These are phyloP conservation scores for Pulveroboletus sp. DNA, from an alignment of 768 basidiomycete genomes.

Conservation along the genomic window DNA sequence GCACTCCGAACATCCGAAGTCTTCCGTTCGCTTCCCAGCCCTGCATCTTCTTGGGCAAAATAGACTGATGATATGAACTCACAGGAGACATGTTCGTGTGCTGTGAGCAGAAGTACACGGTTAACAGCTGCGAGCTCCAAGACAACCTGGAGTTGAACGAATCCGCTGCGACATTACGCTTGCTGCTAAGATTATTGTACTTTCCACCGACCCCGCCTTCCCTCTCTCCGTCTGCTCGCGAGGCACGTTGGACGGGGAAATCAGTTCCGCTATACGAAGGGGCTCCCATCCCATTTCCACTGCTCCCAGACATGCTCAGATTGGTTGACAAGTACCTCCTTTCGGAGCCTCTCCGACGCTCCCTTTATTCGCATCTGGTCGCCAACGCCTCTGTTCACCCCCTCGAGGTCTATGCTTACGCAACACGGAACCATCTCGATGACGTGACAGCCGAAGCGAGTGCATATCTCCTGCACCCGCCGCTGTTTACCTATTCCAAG, in stretches of 20 bases:
- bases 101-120: conserved; percentile 39
- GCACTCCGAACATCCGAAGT: conserved; percentile 55
- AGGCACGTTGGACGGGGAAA: conserved; percentile 30
- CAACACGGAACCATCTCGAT: conserved; percentile 40
- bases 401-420: conserved; percentile 60
- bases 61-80: conserved; percentile 9
- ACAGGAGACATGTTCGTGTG: conserved; percentile 67
- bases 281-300: conserved; percentile 59
- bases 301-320: conserved; percentile 52
- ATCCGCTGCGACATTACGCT: conserved; percentile 41
- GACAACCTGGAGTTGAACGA: conserved; percentile 52
- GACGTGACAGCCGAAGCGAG: conserved; percentile 55
- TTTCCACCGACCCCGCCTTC: conserved; percentile 47
- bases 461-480: conserved; percentile 49
- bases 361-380: conserved; percentile 49
- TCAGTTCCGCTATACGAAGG: conserved; percentile 32
- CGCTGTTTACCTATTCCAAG: conserved; percentile 50
- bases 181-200: conserved; percentile 57
- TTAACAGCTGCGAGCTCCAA: conserved; percentile 12
- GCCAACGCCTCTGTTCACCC: conserved; percentile 49
- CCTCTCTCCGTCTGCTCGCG: conserved; percentile 22
- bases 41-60: neutral
- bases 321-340: conserved; percentile 68
- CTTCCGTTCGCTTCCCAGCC: conserved; percentile 47
- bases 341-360: conserved; percentile 39